Percentiles rank a stretch among this genome's conserved stretches.
These are phyloP conservation scores for Aspergillus spinulosporus DNA, from an alignment of 2,329 filamentous ascomycete genomes.

Conservation along the genomic window DNA sequence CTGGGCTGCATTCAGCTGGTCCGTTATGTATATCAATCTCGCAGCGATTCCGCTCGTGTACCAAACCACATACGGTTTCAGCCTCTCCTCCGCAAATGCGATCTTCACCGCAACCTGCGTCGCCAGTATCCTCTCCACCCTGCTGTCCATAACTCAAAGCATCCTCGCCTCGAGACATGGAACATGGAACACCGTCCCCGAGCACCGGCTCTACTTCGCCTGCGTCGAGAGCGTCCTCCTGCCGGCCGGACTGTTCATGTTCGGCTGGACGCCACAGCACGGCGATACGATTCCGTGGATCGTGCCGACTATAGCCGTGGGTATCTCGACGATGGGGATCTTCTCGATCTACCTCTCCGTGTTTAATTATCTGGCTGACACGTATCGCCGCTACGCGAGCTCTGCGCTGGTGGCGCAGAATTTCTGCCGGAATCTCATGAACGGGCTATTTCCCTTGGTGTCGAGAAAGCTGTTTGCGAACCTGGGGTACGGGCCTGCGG, in stretches of 20 bases:
- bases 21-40: constrained; percentile 83
- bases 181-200: constrained; percentile 51
- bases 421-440: constrained; percentile 81
- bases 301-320: constrained; percentile 67
- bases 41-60: constrained; percentile 79
- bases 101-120: constrained; percentile 59
- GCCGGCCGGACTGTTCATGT: constrained; percentile 77
- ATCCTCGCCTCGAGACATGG: constrained; percentile 55
- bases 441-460: constrained; percentile 76
- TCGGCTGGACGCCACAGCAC: constrained; percentile 67
- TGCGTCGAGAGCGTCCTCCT: constrained; percentile 74
- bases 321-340: constrained; percentile 78
- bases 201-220: constrained; percentile 78
- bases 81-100: constrained; percentile 64
- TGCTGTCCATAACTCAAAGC: constrained; percentile 71
- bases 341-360: constrained; percentile 83
- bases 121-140: constrained; percentile 47
- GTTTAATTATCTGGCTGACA: constrained; percentile 90
- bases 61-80: constrained; percentile 65
- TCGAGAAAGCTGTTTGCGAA: constrained; percentile 70
- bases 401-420: constrained; percentile 84
- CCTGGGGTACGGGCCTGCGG: constrained; percentile 69
- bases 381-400: constrained; percentile 79
- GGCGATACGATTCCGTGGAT: constrained; percentile 65
- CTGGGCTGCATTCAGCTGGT: constrained; percentile 90